Base-by-base conservation (phyloP, 108 stramenopile species). In the Cyclostephanos tholiformis region DNA sequence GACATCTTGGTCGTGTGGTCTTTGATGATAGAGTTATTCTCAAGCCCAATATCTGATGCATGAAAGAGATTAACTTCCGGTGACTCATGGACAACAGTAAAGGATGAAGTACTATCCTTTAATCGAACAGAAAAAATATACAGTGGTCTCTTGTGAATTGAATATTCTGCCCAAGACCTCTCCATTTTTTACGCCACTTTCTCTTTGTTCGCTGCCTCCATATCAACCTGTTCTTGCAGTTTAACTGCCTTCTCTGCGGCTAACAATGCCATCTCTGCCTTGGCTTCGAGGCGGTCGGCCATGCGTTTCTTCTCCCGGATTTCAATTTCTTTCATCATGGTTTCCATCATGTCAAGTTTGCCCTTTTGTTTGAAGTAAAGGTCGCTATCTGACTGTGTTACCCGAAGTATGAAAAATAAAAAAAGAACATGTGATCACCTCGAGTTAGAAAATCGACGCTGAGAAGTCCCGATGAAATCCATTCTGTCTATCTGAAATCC, bases 251-350 rank as follows among this genome's bases (percentile, higher is more conserved):
- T 80, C 59, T 96, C 97, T 55, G 93, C 94, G 13, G 83, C 86
- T 27, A 79, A 64, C 62, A 95, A 79, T 26, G 95, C 89, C 46
- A 82, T 79, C 63, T 94, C 92, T 56, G 97, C 97, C 83, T 96
- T 96, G n/a, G 86, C 84, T 73, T 97, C 97, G 55, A 97, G 87
- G 67, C 97, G 84, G 56, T 97, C 95, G 11, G 97, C 97, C 92
- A 97, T 93, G 52, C 94, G 82, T 85, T 97, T 97, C 95, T 97
- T 97, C 83, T 97, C 97, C 51, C 97, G 86, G 72, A 97, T 97
- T 74, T 97, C 97, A 80, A 97, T 97, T 82, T 97, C 97, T 83
- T 97, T 97, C 95, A 97, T 96, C 89, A 97, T 92, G 44, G 95
- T 96, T 63, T 96, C 95, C 95, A 96, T 96, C 95, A 96, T 96